phyloP scores from a whole-genome alignment of 495 filamentous ascomycete genomes.

The Neurospora sp. region DNA sequence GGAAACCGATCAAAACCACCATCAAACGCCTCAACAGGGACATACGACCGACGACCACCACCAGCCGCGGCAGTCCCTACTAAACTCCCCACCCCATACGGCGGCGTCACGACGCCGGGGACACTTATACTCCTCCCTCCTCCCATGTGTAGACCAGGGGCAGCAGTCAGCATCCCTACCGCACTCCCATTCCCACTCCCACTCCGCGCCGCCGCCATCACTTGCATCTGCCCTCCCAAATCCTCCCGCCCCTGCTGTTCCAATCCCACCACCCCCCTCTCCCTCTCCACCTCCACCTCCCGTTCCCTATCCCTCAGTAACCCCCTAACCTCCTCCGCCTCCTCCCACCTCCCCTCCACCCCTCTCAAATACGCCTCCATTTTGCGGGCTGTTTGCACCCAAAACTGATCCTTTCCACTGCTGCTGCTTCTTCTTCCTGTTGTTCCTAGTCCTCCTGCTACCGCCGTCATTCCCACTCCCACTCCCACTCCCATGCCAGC shows the following conservation, averaged over 20 bases:
- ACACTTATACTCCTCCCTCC: background rate
- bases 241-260: background rate
- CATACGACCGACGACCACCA: background rate
- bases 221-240: background rate
- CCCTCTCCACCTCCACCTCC: background rate
- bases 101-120: background rate
- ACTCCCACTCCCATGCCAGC: background rate
- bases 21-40: background rate
- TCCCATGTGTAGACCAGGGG: background rate
- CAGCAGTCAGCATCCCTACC: background rate
- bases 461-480: no score
- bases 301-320: background rate
- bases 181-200: background rate
- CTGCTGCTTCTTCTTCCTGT: no score
- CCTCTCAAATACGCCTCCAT: slow-evolving; percentile 14
- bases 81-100: background rate
- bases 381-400: slow-evolving; percentile 17
- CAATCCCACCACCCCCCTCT: background rate
- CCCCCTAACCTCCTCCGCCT: slow-evolving; percentile 11
- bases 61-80: no score
- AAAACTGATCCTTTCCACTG: background rate
- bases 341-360: slow-evolving; percentile 5
- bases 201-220: background rate
- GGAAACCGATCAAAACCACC: background rate
- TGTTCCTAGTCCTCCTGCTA: no score